Conservation (phyloP, 2,329 filamentous ascomycete genomes). For the Fusarium temperatum region DNA sequence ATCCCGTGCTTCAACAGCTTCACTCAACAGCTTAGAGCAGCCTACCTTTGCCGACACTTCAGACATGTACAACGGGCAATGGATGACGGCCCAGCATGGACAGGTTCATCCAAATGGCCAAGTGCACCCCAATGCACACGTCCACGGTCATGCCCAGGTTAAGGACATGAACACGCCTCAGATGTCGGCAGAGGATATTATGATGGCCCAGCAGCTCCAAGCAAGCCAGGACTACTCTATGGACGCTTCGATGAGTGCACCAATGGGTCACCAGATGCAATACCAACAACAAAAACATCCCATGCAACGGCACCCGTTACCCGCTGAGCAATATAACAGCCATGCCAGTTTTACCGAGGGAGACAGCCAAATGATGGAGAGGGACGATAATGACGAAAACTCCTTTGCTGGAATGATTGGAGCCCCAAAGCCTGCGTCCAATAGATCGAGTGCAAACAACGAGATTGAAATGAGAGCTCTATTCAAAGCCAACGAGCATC, state of each 20-base stretch:
- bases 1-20: conserved; percentile 66
- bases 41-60: conserved; percentile 53
- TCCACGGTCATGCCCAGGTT: conserved; percentile 48
- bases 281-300: conserved; percentile 52
- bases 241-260: conserved; percentile 56
- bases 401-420: conserved; percentile 56
- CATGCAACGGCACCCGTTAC: conserved; percentile 61
- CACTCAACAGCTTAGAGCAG: conserved; percentile 65
- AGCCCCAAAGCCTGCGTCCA: conserved; percentile 65
- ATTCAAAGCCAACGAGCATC: conserved; percentile 73
- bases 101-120: conserved; percentile 28
- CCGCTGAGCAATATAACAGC: conserved; percentile 61
- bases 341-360: conserved; percentile 65
- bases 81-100: conserved; percentile 49
- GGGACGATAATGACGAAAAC: conserved; percentile 68
- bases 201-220: conserved; percentile 66
- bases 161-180: conserved; percentile 56
- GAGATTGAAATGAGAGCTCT: conserved; percentile 83
- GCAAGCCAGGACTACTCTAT: conserved; percentile 61
- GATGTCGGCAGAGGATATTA: conserved; percentile 67
- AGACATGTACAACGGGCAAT: conserved; percentile 59
- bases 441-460: conserved; percentile 78
- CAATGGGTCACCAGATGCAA: conserved; percentile 53
- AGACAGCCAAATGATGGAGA: conserved; percentile 68
- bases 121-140: conserved; percentile 24